Evolutionary conservation across 2,329 filamentous ascomycete genomes (phyloP), one percentile per base, ranked within the genome.

Genomic region (Parastagonospora nodorum): DNA sequence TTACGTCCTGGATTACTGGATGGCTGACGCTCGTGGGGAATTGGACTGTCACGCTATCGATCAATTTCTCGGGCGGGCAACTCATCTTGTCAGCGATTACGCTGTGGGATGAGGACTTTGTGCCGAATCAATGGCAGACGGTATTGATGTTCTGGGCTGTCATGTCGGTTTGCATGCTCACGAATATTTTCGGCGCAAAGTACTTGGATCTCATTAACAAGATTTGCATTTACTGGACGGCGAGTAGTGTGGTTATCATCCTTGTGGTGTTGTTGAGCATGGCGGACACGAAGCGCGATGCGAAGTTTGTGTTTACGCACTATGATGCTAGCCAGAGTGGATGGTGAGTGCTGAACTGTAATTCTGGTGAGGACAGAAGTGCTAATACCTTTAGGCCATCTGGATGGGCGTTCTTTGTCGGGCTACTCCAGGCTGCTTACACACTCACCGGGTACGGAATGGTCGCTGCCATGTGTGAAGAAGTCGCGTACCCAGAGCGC

Each of bases 1-100:
- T 89, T 45, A 84, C 87, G 41, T 84, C 81, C 8, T 90, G 86
- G 78, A 83, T 88, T 27, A 87, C 86, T 5, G 87, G 87, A 11
- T 90, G 88, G 87, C 68, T 88, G 47, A 88, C 86, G 0, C 77
- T 90, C 0, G 86, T 90, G 2, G 88, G 88, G 0, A 90, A 90
- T 68, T 90, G 87, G 87, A 89, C 87, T 0, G 81, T 84, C 27
- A 84, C 82, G 0, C 63, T 77, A 4, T 66, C 79, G 33, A 89
- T 90, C 73, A 89, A 88, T 67, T 90, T 90, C 65, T 83, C 81
- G 6, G 90, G 89, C 3, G 88, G 57, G 0, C 62, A 66, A 58
- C 82, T 88, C 19, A 84, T 88, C 49, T 77, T 89, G 15, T 84
- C 80, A 42, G 86, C 86, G 1, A 88, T 89, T 54, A 80, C 82